Percentiles rank a stretch among this genome's conserved stretches.
phyloP scores from a whole-genome alignment of 139 green algal genomes.

The Tetratostichococcus sp. region DNA sequence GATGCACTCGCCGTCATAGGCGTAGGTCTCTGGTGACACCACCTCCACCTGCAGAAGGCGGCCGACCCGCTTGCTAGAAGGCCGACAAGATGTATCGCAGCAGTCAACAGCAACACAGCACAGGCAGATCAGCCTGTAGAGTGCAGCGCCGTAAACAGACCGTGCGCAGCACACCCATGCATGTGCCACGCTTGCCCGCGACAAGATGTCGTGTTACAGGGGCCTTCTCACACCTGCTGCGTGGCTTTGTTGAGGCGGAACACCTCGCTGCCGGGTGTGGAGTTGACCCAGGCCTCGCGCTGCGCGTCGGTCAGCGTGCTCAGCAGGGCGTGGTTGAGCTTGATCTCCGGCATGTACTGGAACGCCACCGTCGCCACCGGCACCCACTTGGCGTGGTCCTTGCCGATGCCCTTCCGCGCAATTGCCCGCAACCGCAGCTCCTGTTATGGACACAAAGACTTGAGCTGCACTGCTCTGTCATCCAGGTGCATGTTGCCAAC shows the following conservation, averaged over 20 bases:
- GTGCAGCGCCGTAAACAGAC: too few relatives aligned
- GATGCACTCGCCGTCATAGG: conserved; percentile 81
- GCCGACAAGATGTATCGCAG: too few relatives aligned
- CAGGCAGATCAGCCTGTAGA: too few relatives aligned
- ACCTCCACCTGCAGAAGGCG: conserved; percentile 64
- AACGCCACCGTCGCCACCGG: conserved; percentile 86
- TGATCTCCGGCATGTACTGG: conserved; percentile 78
- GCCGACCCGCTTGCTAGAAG: too few relatives aligned
- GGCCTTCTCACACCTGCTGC: too few relatives aligned
- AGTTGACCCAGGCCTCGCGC: conserved; percentile 30
- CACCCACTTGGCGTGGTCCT: conserved; percentile 98
- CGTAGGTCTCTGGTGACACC: conserved; percentile 64
- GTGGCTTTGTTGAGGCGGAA: conserved; percentile 77
- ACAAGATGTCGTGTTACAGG: too few relatives aligned
- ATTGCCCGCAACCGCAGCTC: conserved; percentile 81
- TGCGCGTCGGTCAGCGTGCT: conserved; percentile 64
- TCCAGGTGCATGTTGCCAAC: too few relatives aligned
- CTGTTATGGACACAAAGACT: background rate
- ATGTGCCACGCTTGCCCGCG: too few relatives aligned
- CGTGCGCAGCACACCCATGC: too few relatives aligned
- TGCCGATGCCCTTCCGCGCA: conserved; percentile 88
- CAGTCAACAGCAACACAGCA: too few relatives aligned
- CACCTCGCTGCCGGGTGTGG: conserved; percentile 50
- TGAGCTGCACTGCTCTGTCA: background rate
- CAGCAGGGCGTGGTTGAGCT: conserved; percentile 71